These are phyloP conservation scores for Gossypium stocksii DNA, from an alignment of 345 rosid species.

Conservation along the genomic window DNA sequence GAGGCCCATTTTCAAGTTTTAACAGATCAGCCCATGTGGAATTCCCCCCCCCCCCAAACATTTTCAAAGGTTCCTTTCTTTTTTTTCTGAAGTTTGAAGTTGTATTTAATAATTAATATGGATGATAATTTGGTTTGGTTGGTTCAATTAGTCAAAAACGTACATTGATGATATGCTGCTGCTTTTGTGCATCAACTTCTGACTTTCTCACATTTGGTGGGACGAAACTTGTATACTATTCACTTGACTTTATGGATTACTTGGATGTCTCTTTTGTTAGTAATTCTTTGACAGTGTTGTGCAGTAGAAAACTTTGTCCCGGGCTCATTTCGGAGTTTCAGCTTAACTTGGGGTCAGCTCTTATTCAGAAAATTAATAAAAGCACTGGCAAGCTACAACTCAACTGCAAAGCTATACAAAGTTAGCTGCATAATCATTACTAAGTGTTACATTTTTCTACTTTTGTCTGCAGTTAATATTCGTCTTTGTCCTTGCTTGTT, in stretches of 20 bases:
- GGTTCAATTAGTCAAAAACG: neutral
- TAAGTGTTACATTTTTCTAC: neutral
- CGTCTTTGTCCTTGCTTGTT: neutral
- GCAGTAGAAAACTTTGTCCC: neutral
- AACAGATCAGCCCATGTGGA: neutral
- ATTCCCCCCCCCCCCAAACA: too few relatives aligned
- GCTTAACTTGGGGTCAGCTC: neutral
- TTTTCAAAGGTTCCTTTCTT: too few relatives aligned
- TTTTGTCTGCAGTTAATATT: neutral
- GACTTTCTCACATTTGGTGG: neutral
- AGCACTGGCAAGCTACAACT: neutral
- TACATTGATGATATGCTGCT: neutral
- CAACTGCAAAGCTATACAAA: neutral
- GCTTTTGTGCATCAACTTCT: neutral
- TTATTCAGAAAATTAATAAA: neutral
- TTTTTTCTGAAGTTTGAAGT: too few relatives aligned
- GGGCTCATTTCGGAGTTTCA: neutral
- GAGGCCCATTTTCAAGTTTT: neutral
- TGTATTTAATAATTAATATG: too few relatives aligned
- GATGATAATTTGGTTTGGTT: neutral
- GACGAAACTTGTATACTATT: neutral
- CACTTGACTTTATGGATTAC: conserved; percentile 1
- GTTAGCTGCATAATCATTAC: neutral
- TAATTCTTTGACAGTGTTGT: neutral
- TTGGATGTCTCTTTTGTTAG: neutral